These are phyloP conservation scores for Sporothrix brunneoviolacea DNA, from an alignment of 2,329 filamentous ascomycete species.

Conservation along the genomic window DNA sequence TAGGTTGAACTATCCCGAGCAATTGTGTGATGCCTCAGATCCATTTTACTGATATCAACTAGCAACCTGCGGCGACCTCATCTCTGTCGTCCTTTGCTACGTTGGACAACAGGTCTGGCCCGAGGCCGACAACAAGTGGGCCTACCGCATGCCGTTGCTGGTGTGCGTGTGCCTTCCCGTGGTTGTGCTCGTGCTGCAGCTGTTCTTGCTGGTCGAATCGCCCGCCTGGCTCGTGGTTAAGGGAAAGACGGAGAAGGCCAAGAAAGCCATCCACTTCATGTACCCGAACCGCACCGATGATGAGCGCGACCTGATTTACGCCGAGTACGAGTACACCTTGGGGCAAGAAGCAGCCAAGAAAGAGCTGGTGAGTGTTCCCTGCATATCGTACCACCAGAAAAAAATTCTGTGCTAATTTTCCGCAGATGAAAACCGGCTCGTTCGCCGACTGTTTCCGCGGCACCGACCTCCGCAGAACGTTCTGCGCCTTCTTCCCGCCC, in stretches of 20 bases:
- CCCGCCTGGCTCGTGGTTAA: background rate
- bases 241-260: background rate
- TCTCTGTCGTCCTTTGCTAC: background rate
- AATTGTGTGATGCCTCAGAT: too few species aligned
- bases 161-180: background rate
- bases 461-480: background rate
- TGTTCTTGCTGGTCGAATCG: background rate
- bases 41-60: too few species aligned
- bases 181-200: background rate
- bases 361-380: background rate
- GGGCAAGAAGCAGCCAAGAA: background rate
- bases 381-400: background rate
- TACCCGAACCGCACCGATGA: slow-evolving; percentile 2
- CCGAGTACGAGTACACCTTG: background rate
- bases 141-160: background rate
- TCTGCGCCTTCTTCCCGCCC: background rate
- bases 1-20: too few species aligned
- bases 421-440: background rate
- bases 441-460: slow-evolving; percentile 1
- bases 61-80: background rate
- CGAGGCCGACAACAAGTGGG: background rate
- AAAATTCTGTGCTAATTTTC: background rate
- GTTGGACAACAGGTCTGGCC: slow-evolving; percentile 1
- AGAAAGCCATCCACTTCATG: background rate
- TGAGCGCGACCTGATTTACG: background rate